Evolutionary conservation across 225 moss, liverwort and hornwort species (phyloP).

Genomic region (Marchantia polymorpha): DNA sequence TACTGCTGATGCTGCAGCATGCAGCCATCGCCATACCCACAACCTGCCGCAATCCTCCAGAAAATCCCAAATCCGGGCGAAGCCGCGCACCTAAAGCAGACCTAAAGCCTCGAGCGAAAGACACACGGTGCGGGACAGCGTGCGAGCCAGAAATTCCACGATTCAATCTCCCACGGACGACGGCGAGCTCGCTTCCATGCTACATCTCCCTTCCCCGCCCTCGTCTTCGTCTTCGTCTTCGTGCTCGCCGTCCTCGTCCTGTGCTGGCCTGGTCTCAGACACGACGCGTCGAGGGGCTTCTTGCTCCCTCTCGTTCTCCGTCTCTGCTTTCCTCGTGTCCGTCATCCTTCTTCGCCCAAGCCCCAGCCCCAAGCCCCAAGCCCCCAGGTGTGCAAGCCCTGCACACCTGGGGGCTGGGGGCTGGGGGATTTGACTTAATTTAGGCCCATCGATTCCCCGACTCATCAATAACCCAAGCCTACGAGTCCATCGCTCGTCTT

Average conservation of each 20-base stretch:
- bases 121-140: no score
- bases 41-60: not conserved
- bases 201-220: not conserved
- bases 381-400: no score
- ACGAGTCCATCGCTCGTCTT: no score
- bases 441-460: no score
- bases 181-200: not conserved
- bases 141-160: no score
- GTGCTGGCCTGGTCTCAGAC: not conserved
- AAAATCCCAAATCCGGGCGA: not conserved
- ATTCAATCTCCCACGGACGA: no score
- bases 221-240: not conserved
- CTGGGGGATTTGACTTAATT: no score
- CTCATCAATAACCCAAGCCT: no score
- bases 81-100: no score
- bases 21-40: constrained; percentile 8
- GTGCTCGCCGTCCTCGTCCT: not conserved
- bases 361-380: no score
- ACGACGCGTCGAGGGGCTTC: not conserved
- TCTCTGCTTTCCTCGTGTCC: constrained; percentile 8
- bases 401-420: no score
- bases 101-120: not conserved
- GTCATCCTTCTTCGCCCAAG: no score
- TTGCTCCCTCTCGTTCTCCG: not conserved
- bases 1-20: not conserved